Conservation (phyloP, 495 filamentous ascomycete species). For the Penicillium steckii region DNA sequence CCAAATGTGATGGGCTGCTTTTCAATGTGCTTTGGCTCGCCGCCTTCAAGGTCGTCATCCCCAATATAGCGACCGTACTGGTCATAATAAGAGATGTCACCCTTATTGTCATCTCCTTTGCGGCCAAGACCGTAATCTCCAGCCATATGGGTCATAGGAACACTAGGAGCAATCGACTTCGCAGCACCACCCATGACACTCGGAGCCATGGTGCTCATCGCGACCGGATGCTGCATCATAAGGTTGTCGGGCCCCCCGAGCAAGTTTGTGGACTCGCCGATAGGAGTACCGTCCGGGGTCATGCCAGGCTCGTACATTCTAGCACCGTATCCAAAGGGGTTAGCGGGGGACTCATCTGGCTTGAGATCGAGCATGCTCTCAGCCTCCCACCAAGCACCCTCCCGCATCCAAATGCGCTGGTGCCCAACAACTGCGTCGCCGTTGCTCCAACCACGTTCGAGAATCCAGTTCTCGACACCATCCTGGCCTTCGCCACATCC, state of each 20-base stretch:
- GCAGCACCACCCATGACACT: constrained; percentile 50
- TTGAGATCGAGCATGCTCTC: constrained; percentile 95
- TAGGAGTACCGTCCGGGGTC: constrained; percentile 36
- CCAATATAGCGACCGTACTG: constrained; percentile 55
- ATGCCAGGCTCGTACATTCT: constrained; percentile 31
- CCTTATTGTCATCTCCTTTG: constrained; percentile 80
- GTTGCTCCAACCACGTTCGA: constrained; percentile 97
- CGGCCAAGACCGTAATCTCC: constrained; percentile 82
- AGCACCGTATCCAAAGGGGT: constrained; percentile 35
- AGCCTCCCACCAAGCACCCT: constrained; percentile 95
- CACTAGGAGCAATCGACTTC: constrained; percentile 74
- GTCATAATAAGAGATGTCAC: constrained; percentile 62
- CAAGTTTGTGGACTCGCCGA: constrained; percentile 58
- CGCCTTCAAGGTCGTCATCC: constrained; percentile 72
- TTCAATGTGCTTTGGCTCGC: constrained; percentile 71
- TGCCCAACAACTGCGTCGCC: constrained; percentile 89
- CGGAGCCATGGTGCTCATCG: constrained; percentile 64
- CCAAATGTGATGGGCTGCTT: constrained; percentile 59
- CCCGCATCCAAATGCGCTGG: constrained; percentile 93
- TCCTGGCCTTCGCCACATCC: constrained; percentile 90
- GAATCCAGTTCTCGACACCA: constrained; percentile 91
- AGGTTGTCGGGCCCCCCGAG: constrained; percentile 72
- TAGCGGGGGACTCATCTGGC: constrained; percentile 45
- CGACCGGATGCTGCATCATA: constrained; percentile 57
- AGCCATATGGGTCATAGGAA: constrained; percentile 53